Evolutionary conservation across 2,329 filamentous ascomycete genomes (phyloP).

Genomic region (Talaromyces sp.): DNA sequence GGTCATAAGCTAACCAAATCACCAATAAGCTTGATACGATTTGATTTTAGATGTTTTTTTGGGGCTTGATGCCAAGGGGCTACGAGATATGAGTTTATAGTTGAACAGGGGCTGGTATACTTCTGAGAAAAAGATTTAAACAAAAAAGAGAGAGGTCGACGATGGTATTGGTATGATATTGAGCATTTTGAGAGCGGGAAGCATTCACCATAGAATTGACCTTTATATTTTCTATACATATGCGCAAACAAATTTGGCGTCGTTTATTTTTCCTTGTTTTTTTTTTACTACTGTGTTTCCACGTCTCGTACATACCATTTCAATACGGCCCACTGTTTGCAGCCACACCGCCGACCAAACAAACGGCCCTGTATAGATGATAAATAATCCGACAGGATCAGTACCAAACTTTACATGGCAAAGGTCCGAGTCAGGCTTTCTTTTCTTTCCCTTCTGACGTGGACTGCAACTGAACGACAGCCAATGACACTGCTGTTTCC

Average conservation of each 20-base stretch:
- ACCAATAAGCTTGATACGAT: background rate
- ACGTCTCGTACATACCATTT: background rate
- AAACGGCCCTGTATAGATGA: too few relatives aligned
- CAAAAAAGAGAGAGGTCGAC: background rate
- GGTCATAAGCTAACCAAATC: constrained; percentile 15
- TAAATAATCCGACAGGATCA: background rate
- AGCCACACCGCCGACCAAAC: background rate
- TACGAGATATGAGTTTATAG: background rate
- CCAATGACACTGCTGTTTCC: background rate
- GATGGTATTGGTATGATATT: background rate
- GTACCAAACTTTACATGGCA: too few relatives aligned
- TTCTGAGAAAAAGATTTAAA: background rate
- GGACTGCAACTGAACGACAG: background rate
- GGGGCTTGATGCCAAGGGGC: background rate
- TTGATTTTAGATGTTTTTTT: background rate
- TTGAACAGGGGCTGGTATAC: background rate
- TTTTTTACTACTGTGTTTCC: background rate
- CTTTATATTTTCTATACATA: background rate
- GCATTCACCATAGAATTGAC: background rate
- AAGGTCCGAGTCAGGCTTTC: background rate
- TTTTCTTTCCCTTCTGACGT: background rate
- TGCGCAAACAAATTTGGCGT: background rate
- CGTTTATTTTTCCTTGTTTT: background rate
- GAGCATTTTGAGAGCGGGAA: background rate
- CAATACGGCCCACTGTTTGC: background rate